Conservation (phyloP, 768 basidiomycete species). For the Leccinum fibrillosum region DNA sequence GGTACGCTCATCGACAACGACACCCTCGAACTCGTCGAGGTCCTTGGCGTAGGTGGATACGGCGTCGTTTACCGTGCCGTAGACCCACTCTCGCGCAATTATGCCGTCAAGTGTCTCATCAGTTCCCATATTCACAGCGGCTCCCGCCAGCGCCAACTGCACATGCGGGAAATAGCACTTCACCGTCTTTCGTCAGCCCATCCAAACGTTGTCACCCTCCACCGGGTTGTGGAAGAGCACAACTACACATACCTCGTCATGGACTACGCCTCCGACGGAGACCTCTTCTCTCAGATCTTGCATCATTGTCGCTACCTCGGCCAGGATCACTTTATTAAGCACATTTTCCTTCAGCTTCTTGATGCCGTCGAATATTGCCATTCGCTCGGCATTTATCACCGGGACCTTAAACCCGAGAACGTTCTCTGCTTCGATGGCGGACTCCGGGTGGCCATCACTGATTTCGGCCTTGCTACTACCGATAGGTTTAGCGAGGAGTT, state of each 20-base stretch:
- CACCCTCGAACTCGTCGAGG: conserved; percentile 76
- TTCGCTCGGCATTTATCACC: conserved; percentile 87
- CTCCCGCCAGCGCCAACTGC: conserved; percentile 66
- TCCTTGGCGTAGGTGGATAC: conserved; percentile 92
- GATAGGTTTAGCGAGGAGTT: conserved; percentile 85
- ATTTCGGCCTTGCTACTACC: conserved; percentile 93
- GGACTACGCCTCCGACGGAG: conserved; percentile 89
- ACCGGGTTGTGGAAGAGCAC: conserved; percentile 82
- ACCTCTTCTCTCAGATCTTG: conserved; percentile 89
- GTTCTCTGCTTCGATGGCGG: conserved; percentile 83
- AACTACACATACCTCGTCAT: conserved; percentile 86
- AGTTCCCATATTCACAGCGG: conserved; percentile 43
- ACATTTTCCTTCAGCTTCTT: conserved; percentile 89
- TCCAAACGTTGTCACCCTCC: conserved; percentile 81
- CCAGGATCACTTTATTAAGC: conserved; percentile 78
- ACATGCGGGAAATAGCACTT: conserved; percentile 84
- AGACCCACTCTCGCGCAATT: conserved; percentile 54
- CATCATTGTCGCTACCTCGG: conserved; percentile 75
- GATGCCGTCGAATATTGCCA: conserved; percentile 95
- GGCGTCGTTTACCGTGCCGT: conserved; percentile 92
- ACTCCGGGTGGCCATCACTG: conserved; percentile 78
- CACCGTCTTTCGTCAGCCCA: conserved; percentile 74
- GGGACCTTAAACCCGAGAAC: conserved; percentile 97
- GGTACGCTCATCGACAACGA: conserved; percentile 84
- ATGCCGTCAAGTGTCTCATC: conserved; percentile 90